phyloP scores from a whole-genome alignment of 2,329 filamentous ascomycete species.

The Oidium heveae region DNA sequence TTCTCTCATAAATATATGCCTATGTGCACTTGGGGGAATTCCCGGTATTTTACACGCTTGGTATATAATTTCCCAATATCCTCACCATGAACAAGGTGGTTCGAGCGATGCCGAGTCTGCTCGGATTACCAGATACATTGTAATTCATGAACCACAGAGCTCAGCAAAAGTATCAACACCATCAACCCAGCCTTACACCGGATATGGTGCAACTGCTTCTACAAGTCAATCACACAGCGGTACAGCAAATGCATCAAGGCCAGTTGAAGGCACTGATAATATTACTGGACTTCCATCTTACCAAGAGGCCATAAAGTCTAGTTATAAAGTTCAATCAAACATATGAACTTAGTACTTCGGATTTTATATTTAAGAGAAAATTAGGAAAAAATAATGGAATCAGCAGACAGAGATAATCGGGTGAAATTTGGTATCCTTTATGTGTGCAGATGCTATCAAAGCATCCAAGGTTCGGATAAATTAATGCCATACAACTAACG shows the following conservation, averaged over 20 bases:
- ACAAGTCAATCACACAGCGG: neutral
- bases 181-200: conserved; percentile 5
- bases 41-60: conserved; percentile 84
- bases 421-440: no score
- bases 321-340: conserved; percentile 58
- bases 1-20: conserved; percentile 82
- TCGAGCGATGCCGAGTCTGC: conserved; percentile 28
- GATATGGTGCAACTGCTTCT: conserved; percentile 11
- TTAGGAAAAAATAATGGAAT: no score
- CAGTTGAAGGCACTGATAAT: conserved; percentile 9
- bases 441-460: no score
- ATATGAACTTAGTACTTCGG: no score
- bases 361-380: no score
- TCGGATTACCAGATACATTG: conserved; percentile 47
- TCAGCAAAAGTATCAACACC: conserved; percentile 8
- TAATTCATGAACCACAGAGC: conserved; percentile 29
- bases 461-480: no score
- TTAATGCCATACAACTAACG: no score
- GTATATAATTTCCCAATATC: conserved; percentile 90
- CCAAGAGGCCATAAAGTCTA: conserved; percentile 67
- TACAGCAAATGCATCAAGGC: conserved; percentile 4
- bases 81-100: conserved; percentile 36
- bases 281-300: conserved; percentile 49
- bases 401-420: no score
- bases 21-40: conserved; percentile 54